Conservation (phyloP, 2,329 filamentous ascomycete species). For the Trichophyton simii region DNA sequence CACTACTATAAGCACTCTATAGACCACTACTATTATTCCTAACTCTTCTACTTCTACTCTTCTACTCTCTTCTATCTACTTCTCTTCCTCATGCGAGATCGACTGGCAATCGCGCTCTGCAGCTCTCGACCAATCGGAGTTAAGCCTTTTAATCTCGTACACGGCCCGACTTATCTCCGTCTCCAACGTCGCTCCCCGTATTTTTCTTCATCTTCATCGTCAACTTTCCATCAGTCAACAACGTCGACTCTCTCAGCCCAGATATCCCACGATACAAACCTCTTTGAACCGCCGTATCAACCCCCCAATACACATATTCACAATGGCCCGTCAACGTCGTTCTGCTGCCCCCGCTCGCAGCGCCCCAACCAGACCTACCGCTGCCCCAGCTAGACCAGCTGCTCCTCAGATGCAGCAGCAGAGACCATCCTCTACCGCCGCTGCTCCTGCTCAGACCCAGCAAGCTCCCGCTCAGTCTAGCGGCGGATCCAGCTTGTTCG, state of each 20-base stretch:
- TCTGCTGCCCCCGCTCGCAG: constrained; percentile 41
- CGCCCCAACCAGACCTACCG: constrained; percentile 53
- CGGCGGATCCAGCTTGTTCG: constrained; percentile 73
- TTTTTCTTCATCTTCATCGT: background rate
- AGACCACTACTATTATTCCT: background rate
- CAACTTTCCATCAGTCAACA: background rate
- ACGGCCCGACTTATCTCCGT: background rate
- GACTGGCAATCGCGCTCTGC: background rate
- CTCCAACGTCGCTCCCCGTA: background rate
- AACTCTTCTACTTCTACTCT: background rate
- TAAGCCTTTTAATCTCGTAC: background rate
- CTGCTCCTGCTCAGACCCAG: constrained; percentile 30
- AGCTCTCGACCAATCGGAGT: background rate
- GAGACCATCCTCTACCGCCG: constrained; percentile 57
- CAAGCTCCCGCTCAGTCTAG: constrained; percentile 40
- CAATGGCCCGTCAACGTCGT: constrained; percentile 69
- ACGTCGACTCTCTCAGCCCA: background rate
- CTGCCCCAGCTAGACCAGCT: constrained; percentile 46
- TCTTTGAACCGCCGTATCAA: background rate
- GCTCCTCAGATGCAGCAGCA: constrained; percentile 44
- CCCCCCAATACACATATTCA: constrained; percentile 17
- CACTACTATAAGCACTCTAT: background rate
- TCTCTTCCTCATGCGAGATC: background rate
- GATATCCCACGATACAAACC: background rate
- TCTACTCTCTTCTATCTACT: background rate